Evolutionary conservation across 2,329 filamentous ascomycete genomes (phyloP).

Genomic region (Periglandula ipomoeae): DNA sequence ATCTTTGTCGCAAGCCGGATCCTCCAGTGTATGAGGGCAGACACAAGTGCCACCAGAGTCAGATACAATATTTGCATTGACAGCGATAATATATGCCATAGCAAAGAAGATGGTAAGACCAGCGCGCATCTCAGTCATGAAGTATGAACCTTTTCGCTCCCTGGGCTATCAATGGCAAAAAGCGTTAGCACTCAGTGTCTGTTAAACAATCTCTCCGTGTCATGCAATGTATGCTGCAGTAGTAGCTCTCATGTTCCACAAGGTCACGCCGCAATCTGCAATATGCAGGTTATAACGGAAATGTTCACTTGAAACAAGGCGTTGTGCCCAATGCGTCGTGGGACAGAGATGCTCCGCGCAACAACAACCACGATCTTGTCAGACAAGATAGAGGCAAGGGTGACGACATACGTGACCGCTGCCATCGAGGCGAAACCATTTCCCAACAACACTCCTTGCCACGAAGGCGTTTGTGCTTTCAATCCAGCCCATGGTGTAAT

Average conservation of each 20-base stretch:
- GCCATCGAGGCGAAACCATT: constrained; percentile 72
- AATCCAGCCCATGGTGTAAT: constrained; percentile 35
- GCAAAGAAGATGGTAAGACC: constrained; percentile 74
- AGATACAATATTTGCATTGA: constrained; percentile 45
- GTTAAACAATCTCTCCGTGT: too few species aligned
- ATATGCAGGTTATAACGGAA: not conserved
- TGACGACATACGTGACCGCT: constrained; percentile 64
- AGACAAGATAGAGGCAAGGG: not conserved
- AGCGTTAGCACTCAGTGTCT: too few species aligned
- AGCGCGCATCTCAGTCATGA: constrained; percentile 77
- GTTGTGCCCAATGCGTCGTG: not conserved
- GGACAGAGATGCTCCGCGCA: not conserved
- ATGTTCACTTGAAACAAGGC: not conserved
- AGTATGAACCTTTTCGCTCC: constrained; percentile 65
- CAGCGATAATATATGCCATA: constrained; percentile 46
- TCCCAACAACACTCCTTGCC: constrained; percentile 56
- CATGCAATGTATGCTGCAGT: too few species aligned
- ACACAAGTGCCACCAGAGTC: constrained; percentile 69
- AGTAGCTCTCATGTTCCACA: not conserved
- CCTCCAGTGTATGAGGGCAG: constrained; percentile 45
- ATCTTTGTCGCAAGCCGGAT: constrained; percentile 44
- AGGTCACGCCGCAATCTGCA: not conserved
- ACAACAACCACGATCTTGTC: not conserved
- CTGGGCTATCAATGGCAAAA: constrained; percentile 38
- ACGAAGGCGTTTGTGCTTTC: constrained; percentile 46